A percentile compares a stretch with the other conserved stretches of the same genome.
Conservation (phyloP, 2,329 filamentous ascomycete genomes). For the Penicillium brasilianum region DNA sequence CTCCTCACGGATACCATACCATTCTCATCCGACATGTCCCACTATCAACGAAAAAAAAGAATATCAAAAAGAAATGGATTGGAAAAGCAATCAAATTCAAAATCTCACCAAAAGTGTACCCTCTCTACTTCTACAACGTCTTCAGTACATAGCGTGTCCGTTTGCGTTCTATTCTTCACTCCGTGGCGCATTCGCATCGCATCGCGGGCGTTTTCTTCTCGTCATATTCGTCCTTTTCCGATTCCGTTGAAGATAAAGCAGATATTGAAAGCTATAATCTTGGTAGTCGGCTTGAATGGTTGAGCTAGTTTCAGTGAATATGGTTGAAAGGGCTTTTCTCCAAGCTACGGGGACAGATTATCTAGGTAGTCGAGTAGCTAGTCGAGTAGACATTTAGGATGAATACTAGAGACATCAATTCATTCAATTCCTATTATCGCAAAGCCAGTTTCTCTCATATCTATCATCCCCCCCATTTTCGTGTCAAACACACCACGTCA, state of each 20-base stretch:
- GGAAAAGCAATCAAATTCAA: slow-evolving; percentile 12
- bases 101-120: slow-evolving; percentile 13
- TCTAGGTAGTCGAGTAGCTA: not conserved
- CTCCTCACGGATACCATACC: slow-evolving; percentile 28
- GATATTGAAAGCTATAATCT: not conserved
- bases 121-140: not conserved
- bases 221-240: not conserved
- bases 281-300: not conserved
- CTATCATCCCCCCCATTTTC: not conserved
- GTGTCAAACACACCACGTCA: slow-evolving; percentile 11
- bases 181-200: slow-evolving; percentile 21
- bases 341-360: not conserved
- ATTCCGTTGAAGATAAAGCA: not conserved
- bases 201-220: slow-evolving; percentile 13
- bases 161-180: slow-evolving; percentile 10
- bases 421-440: slow-evolving; percentile 10
- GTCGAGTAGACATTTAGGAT: not conserved
- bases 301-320: not conserved
- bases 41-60: slow-evolving; percentile 9
- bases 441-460: not conserved
- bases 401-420: slow-evolving; percentile 3
- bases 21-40: slow-evolving; percentile 16
- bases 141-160: slow-evolving; percentile 18
- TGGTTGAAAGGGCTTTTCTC: slow-evolving; percentile 2
- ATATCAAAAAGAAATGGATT: slow-evolving; percentile 14